A percentile compares a stretch with the other conserved stretches of the same genome.
These are phyloP conservation scores for Chalciporus pseudorubinellus DNA, from an alignment of 768 basidiomycete species.

Conservation along the genomic window DNA sequence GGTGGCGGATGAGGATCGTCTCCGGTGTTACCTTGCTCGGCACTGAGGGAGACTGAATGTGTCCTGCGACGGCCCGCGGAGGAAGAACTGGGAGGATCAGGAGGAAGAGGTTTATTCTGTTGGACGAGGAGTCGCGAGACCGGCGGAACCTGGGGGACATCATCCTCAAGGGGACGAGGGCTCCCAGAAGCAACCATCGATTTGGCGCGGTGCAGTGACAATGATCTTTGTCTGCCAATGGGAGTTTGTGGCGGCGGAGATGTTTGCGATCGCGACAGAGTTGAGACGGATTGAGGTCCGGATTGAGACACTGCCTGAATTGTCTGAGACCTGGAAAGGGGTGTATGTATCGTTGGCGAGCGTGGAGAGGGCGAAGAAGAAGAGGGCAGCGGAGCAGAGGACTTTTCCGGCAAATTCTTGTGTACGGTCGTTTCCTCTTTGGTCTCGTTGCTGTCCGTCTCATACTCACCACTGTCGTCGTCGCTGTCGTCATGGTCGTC, in stretches of 20 bases:
- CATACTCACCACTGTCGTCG: conserved; percentile 43
- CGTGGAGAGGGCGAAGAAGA: background rate
- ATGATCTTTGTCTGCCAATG: conserved; percentile 29
- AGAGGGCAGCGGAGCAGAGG: background rate
- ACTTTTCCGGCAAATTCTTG: conserved; percentile 9
- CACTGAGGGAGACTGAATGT: conserved; percentile 10
- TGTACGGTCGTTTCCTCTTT: conserved; percentile 5
- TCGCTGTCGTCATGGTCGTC: conserved; percentile 35
- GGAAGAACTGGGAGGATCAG: conserved; percentile 22
- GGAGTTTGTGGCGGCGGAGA: conserved; percentile 2
- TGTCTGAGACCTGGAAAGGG: conserved; percentile 1
- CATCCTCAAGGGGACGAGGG: conserved; percentile 29
- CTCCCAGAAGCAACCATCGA: conserved; percentile 39
- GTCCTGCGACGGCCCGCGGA: conserved; percentile 13
- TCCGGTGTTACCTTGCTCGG: background rate
- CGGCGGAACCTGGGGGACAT: conserved; percentile 43
- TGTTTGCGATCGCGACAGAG: conserved; percentile 6
- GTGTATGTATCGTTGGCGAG: background rate
- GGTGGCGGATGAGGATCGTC: conserved; percentile 3
- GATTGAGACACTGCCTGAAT: background rate
- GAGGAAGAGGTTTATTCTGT: conserved; percentile 45
- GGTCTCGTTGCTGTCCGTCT: conserved; percentile 16
- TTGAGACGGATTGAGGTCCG: background rate
- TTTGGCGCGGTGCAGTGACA: conserved; percentile 46
- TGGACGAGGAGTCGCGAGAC: conserved; percentile 37